Evolutionary conservation across 768 basidiomycete genomes (phyloP), one percentile per base, ranked within the genome.

Genomic region (Mycena belliarum): DNA sequence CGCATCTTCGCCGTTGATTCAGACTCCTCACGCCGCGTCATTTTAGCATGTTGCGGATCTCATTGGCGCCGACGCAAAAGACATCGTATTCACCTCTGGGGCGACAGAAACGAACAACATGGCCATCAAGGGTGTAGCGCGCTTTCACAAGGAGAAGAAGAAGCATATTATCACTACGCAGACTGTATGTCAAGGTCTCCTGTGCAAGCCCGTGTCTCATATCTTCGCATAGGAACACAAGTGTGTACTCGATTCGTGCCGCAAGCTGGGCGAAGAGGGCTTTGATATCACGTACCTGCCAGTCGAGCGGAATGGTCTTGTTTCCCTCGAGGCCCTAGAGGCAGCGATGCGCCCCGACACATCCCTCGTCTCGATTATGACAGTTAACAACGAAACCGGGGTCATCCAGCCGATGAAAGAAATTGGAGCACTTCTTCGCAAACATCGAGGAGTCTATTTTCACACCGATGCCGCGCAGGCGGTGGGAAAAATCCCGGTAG

Each of bases 381-480:
- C 91, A 18, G 97, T 99, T 57, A 99, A 99, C 78, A 99, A 99
- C 73, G 97, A 99, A 76, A 98, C 95, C 5, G 97, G 97, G 23
- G 95, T 98, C 63, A 97, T 99, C 53, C 97, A 98, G 69, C 97
- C 97, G 2, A 80, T 98, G 61, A 89, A 92, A 69, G 94, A 98
- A 70, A 99, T 99, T 54, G 96, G 96, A 28, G 83, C 85, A 3
- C 81, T 96, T 33, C 70, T 90, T 29, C 88, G 88, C 68, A 90
- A 92, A 73, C 88, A 96, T 69, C 88, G 91, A 58, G 93, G 94
- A 15, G 82, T 96, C 18, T 89, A 93, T 73, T 88, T 99, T 80
- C 97, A 99, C 75, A 95, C 97, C 20, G 97, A 99, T 71, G 96
- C 93, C 25, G 97, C 97, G 0, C 97, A 99, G 71, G 96, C 95